Base-by-base conservation (phyloP, 768 basidiomycete species). In the Rhodotorula taiwanensis region DNA sequence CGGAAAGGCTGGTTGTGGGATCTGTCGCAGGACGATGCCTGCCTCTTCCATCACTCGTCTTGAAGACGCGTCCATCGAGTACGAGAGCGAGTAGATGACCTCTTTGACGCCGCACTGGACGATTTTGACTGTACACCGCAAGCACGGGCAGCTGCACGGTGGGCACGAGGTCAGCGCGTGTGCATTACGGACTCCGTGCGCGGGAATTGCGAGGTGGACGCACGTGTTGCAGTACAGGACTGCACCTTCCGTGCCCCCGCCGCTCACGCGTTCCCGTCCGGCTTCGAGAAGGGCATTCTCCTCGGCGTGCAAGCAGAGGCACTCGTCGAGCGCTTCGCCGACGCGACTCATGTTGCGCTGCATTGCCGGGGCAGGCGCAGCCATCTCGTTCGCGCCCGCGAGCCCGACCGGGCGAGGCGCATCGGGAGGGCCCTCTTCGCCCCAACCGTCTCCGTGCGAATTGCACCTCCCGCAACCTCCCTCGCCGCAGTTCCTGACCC, bases 181-280 rank as follows among this genome's bases (percentile, higher is more conserved):
- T 7, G n/a, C n/a, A n/a, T n/a, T n/a, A n/a, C n/a, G n/a, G n/a
- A n/a, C n/a, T n/a, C n/a, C n/a, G n/a, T n/a, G n/a, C n/a, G n/a
- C n/a, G n/a, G n/a, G n/a, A n/a, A n/a, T n/a, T n/a, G n/a, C n/a
- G n/a, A n/a, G n/a, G n/a, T n/a, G n/a, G 52, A 76, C 88, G 69
- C 63, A 97, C 92, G 95, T 99, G 73, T 99, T 99, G 81, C 95
- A 99, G 75, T 98, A 99, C 20, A 99, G 74, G n/a, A 89, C 87
- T 4, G 88, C 83, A 53, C 85, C 57, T 27, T 41, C 48, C 83
- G 54, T 79, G 77, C 51, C 74, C 3, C 78, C 79, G 5, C 70
- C 73, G 9, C 87, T 88, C n/a, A 94, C 82, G 51, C 95, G 80
- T 63, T 97, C 95, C 60, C 89, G 78, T 23, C 95, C 94, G 3